These are phyloP conservation scores for Tetrapisispora iriomotensis DNA, from an alignment of 805 yeast species.

Conservation along the genomic window DNA sequence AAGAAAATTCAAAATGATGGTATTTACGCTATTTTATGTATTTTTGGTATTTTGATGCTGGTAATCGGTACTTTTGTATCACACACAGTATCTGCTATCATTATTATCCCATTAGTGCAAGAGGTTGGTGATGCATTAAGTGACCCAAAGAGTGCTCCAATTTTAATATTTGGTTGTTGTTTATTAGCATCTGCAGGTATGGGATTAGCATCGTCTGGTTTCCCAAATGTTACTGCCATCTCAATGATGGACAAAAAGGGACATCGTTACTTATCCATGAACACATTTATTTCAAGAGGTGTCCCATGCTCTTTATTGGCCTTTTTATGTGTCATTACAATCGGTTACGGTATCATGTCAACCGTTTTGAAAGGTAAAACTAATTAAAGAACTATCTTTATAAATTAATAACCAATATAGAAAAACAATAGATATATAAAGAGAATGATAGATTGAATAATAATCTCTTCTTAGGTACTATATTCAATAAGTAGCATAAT, in stretches of 20 bases:
- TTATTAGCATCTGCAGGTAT: constrained; percentile 84
- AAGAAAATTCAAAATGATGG: constrained; percentile 50
- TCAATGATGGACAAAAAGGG: constrained; percentile 90
- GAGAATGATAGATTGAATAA: no score
- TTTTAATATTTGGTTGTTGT: constrained; percentile 37
- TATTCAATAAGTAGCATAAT: no score
- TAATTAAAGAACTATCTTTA: no score
- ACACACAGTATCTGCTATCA: constrained; percentile 93
- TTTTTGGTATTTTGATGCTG: constrained; percentile 75
- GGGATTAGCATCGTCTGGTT: constrained; percentile 96
- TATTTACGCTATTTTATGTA: constrained; percentile 60
- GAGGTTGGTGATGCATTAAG: constrained; percentile 69
- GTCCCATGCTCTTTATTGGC: constrained; percentile 77
- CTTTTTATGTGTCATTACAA: constrained; percentile 57
- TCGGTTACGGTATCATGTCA: constrained; percentile 74
- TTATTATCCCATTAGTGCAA: constrained; percentile 79
- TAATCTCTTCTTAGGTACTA: background rate
- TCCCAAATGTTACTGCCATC: constrained; percentile 97
- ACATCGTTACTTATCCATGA: constrained; percentile 69
- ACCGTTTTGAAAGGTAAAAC: constrained; percentile 17
- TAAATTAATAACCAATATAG: no score
- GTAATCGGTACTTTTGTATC: constrained; percentile 91
- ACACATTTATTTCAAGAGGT: constrained; percentile 80
- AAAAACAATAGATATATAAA: no score
- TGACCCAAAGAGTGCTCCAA: constrained; percentile 57